Conservation (phyloP, 768 basidiomycete species). For the Boletus insuetus region DNA sequence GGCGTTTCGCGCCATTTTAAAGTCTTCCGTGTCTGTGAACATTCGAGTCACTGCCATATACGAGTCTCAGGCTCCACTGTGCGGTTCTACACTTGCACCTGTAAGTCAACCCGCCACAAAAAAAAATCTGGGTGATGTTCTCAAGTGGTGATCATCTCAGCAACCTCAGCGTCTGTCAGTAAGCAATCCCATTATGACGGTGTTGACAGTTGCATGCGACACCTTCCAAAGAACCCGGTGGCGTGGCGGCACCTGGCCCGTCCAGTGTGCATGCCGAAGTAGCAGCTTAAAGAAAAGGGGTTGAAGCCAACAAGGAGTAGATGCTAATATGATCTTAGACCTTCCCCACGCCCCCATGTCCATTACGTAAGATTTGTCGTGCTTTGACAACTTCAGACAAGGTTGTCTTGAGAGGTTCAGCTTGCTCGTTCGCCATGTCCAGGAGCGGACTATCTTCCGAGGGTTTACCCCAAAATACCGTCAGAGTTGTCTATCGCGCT, state of each 20-base stretch:
- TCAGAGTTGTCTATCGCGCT: constrained; percentile 39
- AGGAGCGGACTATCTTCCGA: constrained; percentile 1
- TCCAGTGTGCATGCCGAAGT: no score
- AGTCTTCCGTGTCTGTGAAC: constrained; percentile 35
- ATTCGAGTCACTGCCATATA: constrained; percentile 35
- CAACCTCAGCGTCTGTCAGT: not conserved
- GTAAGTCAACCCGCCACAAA: constrained; percentile 9
- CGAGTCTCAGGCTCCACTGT: not conserved
- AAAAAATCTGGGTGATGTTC: not conserved
- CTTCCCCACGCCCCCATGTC: not conserved
- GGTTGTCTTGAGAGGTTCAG: not conserved
- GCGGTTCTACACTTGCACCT: not conserved
- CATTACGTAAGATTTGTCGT: constrained; percentile 3
- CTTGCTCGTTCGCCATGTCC: constrained; percentile 6
- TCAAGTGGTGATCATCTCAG: not conserved
- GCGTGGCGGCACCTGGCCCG: no score
- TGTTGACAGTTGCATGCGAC: no score
- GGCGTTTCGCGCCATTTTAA: constrained; percentile 55
- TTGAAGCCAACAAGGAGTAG: no score
- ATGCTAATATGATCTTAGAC: no score
- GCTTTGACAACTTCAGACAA: no score
- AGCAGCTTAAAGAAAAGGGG: no score
- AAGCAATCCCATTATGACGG: not conserved
- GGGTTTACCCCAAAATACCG: not conserved
- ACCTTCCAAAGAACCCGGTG: no score